Base-by-base conservation (phyloP, 2,329 filamentous ascomycete species). In the Penicillium nordicum region DNA sequence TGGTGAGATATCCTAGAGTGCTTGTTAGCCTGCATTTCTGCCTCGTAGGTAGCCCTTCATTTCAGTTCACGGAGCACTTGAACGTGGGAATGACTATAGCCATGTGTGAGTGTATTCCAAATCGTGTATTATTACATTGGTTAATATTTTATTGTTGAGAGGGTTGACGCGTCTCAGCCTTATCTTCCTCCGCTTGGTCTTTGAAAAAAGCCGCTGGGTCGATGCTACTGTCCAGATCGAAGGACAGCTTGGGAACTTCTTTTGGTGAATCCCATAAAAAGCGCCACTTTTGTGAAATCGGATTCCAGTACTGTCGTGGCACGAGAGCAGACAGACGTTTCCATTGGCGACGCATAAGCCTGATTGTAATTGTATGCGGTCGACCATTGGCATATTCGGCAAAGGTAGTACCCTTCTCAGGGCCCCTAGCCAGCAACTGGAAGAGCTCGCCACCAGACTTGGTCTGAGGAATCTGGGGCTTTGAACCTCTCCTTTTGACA, bases 331-430 rank as follows among this genome's bases (percentile, higher is more conserved):
- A 71, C 25, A 76, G 59, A n/a, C 69, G 72, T 42, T 65, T 65
- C 75, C 75, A 77, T 16, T 71, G 53, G 29, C 70, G 68, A 10
- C 59, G 63, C 69, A 79, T 74, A 45, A 77, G 69, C 12, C 75
- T 69, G 18, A 65, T 55, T 6, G 73, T 76, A 40, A 78, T 71
- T 4, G 59, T 60, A 56, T 77, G 76, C 14, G 76, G 75, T 34
- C 76, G 71, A 8, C 74, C 75, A 49, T 63, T 60, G 8, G 51
- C 57, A 55, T 69, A 76, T 25, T 60, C 48, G 5, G 58, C 59
- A 44, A 77, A 75, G 0, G 74, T 75, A 5, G 57, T 55, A 3
- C 67, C 69, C 55, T 74, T 74, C 44, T 69, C 62, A 7, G 75
- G 74, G 1, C 76, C 74, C 3, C 67, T 57, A 7, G 68, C 65